Evolutionary conservation across 345 rosid genomes (phyloP).

Genomic region (Geranium brycei): DNA sequence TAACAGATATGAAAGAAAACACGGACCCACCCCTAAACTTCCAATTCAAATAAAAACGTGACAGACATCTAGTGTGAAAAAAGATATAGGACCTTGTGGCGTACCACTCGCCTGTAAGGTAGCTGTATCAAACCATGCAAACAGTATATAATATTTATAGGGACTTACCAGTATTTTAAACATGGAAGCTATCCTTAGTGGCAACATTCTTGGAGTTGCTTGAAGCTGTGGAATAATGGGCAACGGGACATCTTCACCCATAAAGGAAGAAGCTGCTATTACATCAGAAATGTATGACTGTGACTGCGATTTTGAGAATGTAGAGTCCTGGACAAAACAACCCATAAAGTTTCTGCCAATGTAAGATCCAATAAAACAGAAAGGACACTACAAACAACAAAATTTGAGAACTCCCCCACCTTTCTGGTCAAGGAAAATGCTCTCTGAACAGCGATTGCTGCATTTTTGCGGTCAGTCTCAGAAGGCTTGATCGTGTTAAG

Average conservation of each 20-base stretch:
- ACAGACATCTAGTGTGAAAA: neutral
- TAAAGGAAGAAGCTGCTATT: conserved; percentile 48
- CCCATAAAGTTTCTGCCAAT: neutral
- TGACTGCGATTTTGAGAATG: conserved; percentile 34
- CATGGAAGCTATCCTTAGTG: conserved; percentile 83
- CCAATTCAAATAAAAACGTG: neutral
- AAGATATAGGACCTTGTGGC: neutral
- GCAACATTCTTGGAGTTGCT: conserved; percentile 45
- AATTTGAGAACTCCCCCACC: conserved; percentile 25
- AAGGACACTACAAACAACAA: conserved; percentile 6
- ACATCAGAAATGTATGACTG: conserved; percentile 57
- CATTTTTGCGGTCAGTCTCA: conserved; percentile 62
- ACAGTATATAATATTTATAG: neutral
- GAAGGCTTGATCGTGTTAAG: conserved; percentile 26
- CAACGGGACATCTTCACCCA: conserved; percentile 27
- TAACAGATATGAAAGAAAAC: neutral
- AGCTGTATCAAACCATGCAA: neutral
- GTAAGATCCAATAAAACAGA: neutral
- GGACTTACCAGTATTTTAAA: conserved; percentile 66
- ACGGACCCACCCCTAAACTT: neutral
- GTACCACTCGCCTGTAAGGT: neutral
- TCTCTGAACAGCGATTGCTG: conserved; percentile 79
- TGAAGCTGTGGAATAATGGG: conserved; percentile 69
- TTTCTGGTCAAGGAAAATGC: conserved; percentile 61
- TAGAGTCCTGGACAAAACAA: conserved; percentile 40